Evolutionary conservation across 2,329 filamentous ascomycete species (phyloP).

Genomic region (Pseudocercospora eumusae): DNA sequence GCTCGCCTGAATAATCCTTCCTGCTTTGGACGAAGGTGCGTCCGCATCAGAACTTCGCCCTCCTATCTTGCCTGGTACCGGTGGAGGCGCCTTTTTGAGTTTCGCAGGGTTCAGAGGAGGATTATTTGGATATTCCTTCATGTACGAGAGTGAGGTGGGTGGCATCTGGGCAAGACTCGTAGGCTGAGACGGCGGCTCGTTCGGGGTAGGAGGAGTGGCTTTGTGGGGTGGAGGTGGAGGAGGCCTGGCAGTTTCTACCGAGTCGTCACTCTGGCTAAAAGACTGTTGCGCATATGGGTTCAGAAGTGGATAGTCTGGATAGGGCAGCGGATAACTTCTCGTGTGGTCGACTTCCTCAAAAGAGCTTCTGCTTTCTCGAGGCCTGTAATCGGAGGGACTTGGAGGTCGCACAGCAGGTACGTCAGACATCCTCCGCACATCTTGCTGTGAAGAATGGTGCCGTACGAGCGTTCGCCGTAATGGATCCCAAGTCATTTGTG

Average conservation of each 20-base stretch:
- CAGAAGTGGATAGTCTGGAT: conserved; percentile 36
- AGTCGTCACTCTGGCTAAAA: conserved; percentile 35
- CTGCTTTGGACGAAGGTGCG: conserved; percentile 22
- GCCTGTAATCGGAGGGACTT: conserved; percentile 36
- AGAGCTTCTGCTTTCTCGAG: conserved; percentile 25
- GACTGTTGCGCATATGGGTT: conserved; percentile 31
- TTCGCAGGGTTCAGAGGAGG: conserved; percentile 33
- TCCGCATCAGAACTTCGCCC: conserved; percentile 32
- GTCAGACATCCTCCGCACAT: conserved; percentile 30
- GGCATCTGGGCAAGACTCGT: conserved; percentile 19
- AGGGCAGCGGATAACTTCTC: conserved; percentile 32
- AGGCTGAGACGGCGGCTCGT: conserved; percentile 9
- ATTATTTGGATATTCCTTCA: conserved; percentile 53
- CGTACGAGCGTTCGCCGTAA: conserved; percentile 38
- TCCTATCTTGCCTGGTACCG: conserved; percentile 29
- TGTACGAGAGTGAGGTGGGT: conserved; percentile 43
- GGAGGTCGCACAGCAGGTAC: conserved; percentile 34
- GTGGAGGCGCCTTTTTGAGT: conserved; percentile 34
- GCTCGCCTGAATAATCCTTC: conserved; percentile 31
- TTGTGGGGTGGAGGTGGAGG: conserved; percentile 33
- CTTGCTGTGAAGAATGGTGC: conserved; percentile 16
- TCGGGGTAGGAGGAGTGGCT: conserved; percentile 19
- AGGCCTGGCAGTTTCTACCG: conserved; percentile 26
- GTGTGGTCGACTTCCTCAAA: conserved; percentile 24
- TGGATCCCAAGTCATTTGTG: conserved; percentile 38